Base-by-base conservation (phyloP, 139 green algal genomes). In the Ulvella scutata region DNA sequence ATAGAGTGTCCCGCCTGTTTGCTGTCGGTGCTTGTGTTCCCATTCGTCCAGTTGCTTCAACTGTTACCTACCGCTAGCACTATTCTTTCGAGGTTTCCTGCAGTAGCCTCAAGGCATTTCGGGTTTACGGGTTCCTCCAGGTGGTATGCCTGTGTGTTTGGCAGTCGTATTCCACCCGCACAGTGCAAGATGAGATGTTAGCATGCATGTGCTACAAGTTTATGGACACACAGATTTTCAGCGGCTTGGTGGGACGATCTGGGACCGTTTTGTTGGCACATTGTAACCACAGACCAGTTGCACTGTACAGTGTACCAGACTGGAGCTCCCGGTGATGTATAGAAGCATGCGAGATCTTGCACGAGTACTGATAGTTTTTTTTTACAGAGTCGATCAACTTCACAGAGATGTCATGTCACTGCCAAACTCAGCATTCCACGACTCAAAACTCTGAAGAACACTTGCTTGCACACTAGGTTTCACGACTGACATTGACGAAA, bases 351-450 rank as follows among this genome's bases (percentile, higher is more conserved):
- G 40, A 59, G 17, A 59, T 59, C 0, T 26, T 59, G n/a, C n/a
- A n/a, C n/a, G n/a, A n/a, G n/a, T n/a, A n/a, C 21, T 59, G 40
- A 17, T 26, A 59, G 17, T 59, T 17, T 59, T 20, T 26, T 20
- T 59, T 59, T 59, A 17, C 40, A 59, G 40, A 59, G 17, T 20
- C 21, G 40, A 17, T 59, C 40, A 26, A 59, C 40, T 0, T 26
- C 33, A 67, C 51, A 67, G 33, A 23, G 51, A 67, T 29, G 31
- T 67, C 20, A 67, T 36, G 17, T 67, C 51, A 67, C 51, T 67
- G 51, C 51, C 51, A 23, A 67, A 67, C 51, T 67, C 51, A 67
- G 31, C 51, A 67, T 67, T 67, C 51, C 51, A 67, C 51, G 31
- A n/a, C 17, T 67, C n/a, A 67, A 67, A 67, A 9, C 6, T 26